Evolutionary conservation across 805 yeast genomes (phyloP).

Genomic region (Cephaloascus fragrans): DNA sequence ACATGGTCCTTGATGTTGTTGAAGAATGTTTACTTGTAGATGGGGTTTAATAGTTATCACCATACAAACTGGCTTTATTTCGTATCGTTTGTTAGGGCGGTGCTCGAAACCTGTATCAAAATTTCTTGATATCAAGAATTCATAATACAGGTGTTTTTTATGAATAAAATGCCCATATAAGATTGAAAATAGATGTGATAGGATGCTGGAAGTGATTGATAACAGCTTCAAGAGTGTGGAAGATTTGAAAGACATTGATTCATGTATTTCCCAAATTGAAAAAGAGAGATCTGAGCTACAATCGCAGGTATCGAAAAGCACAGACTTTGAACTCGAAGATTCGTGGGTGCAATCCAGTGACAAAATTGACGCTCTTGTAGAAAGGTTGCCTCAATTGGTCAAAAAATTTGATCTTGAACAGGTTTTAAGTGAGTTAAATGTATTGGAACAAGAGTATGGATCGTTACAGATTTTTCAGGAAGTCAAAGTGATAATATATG

Average conservation of each 20-base stretch:
- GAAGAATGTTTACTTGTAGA: too few relatives aligned
- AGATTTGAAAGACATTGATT: constrained; percentile 21
- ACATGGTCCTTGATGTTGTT: too few relatives aligned
- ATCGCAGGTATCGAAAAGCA: neutral
- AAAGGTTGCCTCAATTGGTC: constrained; percentile 6
- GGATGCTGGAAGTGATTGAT: constrained; percentile 19
- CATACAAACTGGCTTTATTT: too few relatives aligned
- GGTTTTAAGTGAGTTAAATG: constrained; percentile 6
- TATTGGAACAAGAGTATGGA: constrained; percentile 1
- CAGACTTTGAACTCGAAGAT: constrained; percentile 2
- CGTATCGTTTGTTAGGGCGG: too few relatives aligned
- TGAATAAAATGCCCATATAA: too few relatives aligned
- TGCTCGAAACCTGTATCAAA: too few relatives aligned
- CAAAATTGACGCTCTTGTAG: constrained; percentile 1
- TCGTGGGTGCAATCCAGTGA: constrained; percentile 1
- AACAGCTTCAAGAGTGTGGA: constrained; percentile 19
- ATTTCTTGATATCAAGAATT: too few relatives aligned
- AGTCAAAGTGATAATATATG: neutral
- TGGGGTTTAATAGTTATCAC: too few relatives aligned
- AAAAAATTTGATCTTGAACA: constrained; percentile 8
- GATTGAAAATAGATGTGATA: too few relatives aligned
- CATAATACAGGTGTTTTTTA: too few relatives aligned
- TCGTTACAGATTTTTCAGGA: neutral
- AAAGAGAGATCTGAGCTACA: constrained; percentile 1
- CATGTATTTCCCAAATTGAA: constrained; percentile 15